A percentile compares a stretch with the other conserved stretches of the same genome.
phyloP scores from a whole-genome alignment of 768 basidiomycete species.

The Hypsizygus marmoreus region DNA sequence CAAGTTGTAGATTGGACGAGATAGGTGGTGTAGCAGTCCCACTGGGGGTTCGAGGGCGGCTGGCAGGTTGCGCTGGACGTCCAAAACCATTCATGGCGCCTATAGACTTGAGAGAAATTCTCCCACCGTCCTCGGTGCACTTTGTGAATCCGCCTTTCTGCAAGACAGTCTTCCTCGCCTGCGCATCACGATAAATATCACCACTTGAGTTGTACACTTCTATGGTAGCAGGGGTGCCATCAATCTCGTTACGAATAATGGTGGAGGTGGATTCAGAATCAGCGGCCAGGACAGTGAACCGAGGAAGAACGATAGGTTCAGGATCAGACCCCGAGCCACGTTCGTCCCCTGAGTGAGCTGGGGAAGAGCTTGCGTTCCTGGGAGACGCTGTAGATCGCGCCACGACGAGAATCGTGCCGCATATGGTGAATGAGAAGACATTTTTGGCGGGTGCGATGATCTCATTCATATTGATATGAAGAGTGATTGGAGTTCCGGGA shows the following conservation, averaged over 20 bases:
- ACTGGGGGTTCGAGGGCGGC: conserved; percentile 39
- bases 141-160: conserved; percentile 60
- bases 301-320: conserved; percentile 62
- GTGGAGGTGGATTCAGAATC: conserved; percentile 62
- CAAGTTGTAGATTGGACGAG: conserved; percentile 26
- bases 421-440: conserved; percentile 63
- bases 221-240: conserved; percentile 43
- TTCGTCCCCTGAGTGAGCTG: conserved; percentile 15
- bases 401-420: conserved; percentile 64
- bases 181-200: conserved; percentile 54
- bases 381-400: conserved; percentile 36
- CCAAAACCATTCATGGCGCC: conserved; percentile 24
- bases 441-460: conserved; percentile 66
- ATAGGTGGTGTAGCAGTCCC: conserved; percentile 28
- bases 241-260: conserved; percentile 61
- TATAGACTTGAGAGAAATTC: conserved; percentile 52
- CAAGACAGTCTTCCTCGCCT: conserved; percentile 64
- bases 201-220: conserved; percentile 66
- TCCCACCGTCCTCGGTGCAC: conserved; percentile 62
- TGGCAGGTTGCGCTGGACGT: conserved; percentile 20
- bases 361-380: conserved; percentile 17
- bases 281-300: conserved; percentile 68
- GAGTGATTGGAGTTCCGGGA: conserved; percentile 65
- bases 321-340: conserved; percentile 30
- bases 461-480: conserved; percentile 83